Percentiles rank a stretch among this genome's conserved stretches.
phyloP scores from a whole-genome alignment of 116 monocot species.

The Iris pallida region DNA sequence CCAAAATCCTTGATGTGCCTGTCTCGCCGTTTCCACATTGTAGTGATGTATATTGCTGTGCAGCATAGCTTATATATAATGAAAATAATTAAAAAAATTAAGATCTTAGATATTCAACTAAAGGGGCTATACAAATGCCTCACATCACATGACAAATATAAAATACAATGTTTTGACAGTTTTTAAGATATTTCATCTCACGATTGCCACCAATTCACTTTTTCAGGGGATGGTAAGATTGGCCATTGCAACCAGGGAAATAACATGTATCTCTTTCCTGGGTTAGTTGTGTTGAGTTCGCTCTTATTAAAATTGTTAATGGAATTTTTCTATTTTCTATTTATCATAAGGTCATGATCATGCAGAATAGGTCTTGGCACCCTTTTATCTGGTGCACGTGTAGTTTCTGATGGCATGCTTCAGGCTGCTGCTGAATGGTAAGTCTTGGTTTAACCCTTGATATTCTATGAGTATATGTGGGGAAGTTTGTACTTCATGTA shows the following conservation, averaged over 20 bases:
- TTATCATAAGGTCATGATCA: neutral
- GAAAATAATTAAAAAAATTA: no score
- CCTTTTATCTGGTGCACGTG: slow-evolving; percentile 88
- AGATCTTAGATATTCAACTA: no score
- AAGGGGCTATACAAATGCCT: no score
- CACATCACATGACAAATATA: no score
- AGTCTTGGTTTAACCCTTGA: neutral
- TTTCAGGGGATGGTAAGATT: slow-evolving; percentile 79
- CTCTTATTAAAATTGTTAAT: neutral
- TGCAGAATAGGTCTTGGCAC: slow-evolving; percentile 93
- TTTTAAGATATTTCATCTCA: neutral
- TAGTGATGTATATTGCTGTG: no score
- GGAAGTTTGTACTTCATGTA: no score
- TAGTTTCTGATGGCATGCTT: slow-evolving; percentile 97
- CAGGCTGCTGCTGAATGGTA: slow-evolving; percentile 99
- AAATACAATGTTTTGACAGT: no score
- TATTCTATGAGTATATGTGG: neutral
- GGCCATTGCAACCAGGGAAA: slow-evolving; percentile 97
- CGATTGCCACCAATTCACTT: neutral
- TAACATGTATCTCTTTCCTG: slow-evolving; percentile 99
- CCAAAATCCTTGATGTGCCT: no score
- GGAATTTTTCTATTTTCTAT: slow-evolving; percentile 4
- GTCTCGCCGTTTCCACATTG: no score
- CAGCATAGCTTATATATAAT: no score
- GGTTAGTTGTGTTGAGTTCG: slow-evolving; percentile 46